These are phyloP conservation scores for Phytophthora uliginosa DNA, from an alignment of 352 stramenopile genomes.

Conservation along the genomic window DNA sequence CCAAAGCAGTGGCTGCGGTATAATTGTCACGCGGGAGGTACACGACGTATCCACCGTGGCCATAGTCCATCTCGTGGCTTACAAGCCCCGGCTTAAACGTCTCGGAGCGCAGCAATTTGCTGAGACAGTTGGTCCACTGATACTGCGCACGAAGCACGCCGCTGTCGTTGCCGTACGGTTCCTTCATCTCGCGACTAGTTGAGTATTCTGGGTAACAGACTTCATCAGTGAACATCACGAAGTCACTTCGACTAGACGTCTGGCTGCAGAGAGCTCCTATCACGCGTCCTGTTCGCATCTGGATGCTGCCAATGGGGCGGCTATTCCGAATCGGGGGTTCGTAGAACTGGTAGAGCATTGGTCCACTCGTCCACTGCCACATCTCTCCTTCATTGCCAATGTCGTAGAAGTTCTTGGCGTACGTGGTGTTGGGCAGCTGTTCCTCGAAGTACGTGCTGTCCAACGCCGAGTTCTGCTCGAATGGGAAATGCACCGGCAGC, in stretches of 20 bases:
- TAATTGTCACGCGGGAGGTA: constrained; percentile 82
- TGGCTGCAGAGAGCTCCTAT: constrained; percentile 62
- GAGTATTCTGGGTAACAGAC: constrained; percentile 81
- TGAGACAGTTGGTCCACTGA: constrained; percentile 50
- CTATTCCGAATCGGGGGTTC: constrained; percentile 71
- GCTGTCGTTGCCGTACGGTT: constrained; percentile 57
- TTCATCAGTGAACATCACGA: constrained; percentile 78
- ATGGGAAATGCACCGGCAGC: constrained; percentile 78
- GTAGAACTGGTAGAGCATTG: constrained; percentile 80
- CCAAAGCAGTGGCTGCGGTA: constrained; percentile 50
- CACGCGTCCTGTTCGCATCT: constrained; percentile 73
- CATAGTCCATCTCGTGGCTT: constrained; percentile 79
- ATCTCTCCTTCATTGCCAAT: constrained; percentile 74
- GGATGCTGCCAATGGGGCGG: constrained; percentile 67
- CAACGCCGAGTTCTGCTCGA: constrained; percentile 75
- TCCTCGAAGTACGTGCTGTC: constrained; percentile 73
- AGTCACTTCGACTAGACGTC: constrained; percentile 51
- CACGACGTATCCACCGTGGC: constrained; percentile 73
- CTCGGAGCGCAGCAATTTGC: constrained; percentile 65
- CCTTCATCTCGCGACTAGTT: constrained; percentile 46
- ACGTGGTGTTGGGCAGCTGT: constrained; percentile 66
- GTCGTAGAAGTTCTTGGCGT: constrained; percentile 77
- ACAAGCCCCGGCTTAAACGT: constrained; percentile 78
- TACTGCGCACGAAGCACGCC: constrained; percentile 49
- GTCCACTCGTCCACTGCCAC: constrained; percentile 77